phyloP scores from a whole-genome alignment of 768 basidiomycete genomes.

The Scleroderma bovista region DNA sequence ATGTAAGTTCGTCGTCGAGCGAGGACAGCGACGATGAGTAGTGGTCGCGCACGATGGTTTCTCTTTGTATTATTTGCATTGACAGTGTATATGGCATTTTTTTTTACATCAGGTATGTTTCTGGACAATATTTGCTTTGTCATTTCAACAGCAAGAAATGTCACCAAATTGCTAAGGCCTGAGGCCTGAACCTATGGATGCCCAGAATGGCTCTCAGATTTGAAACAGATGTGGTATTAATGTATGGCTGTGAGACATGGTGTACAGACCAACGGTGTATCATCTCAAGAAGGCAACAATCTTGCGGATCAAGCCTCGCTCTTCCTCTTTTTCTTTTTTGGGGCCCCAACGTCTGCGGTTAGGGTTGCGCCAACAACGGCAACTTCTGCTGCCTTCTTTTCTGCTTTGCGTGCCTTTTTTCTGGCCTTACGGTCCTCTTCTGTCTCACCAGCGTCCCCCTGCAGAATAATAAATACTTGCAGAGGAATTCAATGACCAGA shows the following conservation, averaged over 20 bases:
- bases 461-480: constrained; percentile 5
- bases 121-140: too few species aligned
- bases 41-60: neutral
- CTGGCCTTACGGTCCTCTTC: constrained; percentile 79
- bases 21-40: constrained; percentile 49
- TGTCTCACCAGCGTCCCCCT: constrained; percentile 53
- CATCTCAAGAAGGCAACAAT: constrained; percentile 7
- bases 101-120: too few species aligned
- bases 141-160: too few species aligned
- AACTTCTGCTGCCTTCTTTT: constrained; percentile 54
- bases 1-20: constrained; percentile 50
- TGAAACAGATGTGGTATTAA: neutral
- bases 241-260: constrained; percentile 1
- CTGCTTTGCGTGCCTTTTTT: constrained; percentile 74
- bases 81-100: neutral
- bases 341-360: constrained; percentile 36
- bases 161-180: too few species aligned
- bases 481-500: constrained; percentile 6
- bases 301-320: constrained; percentile 27
- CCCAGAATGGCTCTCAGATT: too few species aligned
- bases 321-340: constrained; percentile 41
- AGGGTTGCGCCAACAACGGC: constrained; percentile 16
- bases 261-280: constrained; percentile 1
- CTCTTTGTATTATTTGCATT: too few species aligned
- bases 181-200: too few species aligned